A percentile compares a stretch with the other conserved stretches of the same genome.
phyloP scores from a whole-genome alignment of 352 stramenopile species.

The Phytophthora pistaciae region DNA sequence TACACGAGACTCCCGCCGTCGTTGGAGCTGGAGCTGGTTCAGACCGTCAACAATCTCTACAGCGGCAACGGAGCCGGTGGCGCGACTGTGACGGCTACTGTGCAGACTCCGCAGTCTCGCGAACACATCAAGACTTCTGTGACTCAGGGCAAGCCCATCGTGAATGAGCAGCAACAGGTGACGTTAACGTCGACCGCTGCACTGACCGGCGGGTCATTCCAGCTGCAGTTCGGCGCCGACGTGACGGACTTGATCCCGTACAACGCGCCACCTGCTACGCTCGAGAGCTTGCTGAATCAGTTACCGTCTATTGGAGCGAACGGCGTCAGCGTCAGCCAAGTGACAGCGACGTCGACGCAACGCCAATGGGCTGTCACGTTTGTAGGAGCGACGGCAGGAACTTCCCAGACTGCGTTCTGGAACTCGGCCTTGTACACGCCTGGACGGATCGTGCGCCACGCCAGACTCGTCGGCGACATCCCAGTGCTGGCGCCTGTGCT shows the following conservation, averaged over 20 bases:
- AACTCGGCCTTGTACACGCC: conserved; percentile 65
- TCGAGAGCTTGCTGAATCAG: conserved; percentile 80
- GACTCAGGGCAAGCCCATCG: conserved; percentile 57
- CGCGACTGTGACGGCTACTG: conserved; percentile 30
- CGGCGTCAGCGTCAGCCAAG: conserved; percentile 48
- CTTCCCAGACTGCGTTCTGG: conserved; percentile 72
- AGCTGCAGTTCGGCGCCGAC: conserved; percentile 76
- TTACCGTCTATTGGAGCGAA: conserved; percentile 62
- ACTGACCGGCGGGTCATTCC: conserved; percentile 63
- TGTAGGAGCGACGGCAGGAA: conserved; percentile 47
- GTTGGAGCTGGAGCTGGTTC: conserved; percentile 43
- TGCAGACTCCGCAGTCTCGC: conserved; percentile 45
- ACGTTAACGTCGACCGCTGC: conserved; percentile 48
- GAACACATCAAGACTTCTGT: conserved; percentile 82
- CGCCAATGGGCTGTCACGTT: conserved; percentile 78
- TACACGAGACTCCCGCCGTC: conserved; percentile 55
- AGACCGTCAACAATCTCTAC: conserved; percentile 75
- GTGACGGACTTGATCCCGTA: conserved; percentile 72
- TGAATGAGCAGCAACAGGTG: conserved; percentile 82
- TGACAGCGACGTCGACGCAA: conserved; percentile 11
- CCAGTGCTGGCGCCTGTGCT: conserved; percentile 36
- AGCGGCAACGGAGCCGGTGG: conserved; percentile 56
- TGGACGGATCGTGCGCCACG: conserved; percentile 52
- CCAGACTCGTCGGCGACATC: conserved; percentile 64
- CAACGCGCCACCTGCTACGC: conserved; percentile 58